Conservation (phyloP, 495 filamentous ascomycete species). For the Hypoxylon crocopeplum region DNA sequence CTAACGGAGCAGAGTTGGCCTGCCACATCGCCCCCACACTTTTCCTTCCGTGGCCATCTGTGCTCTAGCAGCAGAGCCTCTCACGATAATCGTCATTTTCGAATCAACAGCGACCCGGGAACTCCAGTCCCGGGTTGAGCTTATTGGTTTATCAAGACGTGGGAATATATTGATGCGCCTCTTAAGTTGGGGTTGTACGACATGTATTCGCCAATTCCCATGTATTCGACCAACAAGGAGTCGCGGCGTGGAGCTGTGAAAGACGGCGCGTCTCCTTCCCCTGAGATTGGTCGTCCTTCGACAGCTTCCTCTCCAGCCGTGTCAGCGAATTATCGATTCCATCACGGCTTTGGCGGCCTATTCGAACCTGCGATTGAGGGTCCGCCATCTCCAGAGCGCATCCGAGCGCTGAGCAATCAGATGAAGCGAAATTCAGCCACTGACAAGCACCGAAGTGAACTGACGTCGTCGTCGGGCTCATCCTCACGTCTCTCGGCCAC, state of each 20-base stretch:
- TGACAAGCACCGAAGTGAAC: conserved; percentile 53
- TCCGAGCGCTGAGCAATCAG: conserved; percentile 58
- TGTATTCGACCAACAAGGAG: conserved; percentile 31
- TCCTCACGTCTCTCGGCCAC: conserved; percentile 52
- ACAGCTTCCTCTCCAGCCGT: conserved; percentile 13
- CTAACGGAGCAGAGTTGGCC: conserved; percentile 29
- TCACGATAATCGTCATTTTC: conserved; percentile 25
- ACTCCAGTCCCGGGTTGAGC: conserved; percentile 20
- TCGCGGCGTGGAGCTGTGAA: conserved; percentile 13
- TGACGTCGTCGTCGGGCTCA: conserved; percentile 56
- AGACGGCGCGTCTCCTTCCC: conserved; percentile 10
- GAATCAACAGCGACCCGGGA: conserved; percentile 25
- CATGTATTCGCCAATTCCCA: conserved; percentile 38
- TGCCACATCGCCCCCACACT: conserved; percentile 37
- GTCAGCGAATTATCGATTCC: conserved; percentile 27
- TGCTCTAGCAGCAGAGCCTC: conserved; percentile 27
- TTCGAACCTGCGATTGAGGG: conserved; percentile 59
- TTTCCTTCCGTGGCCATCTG: conserved; percentile 28
- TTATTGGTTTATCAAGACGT: conserved; percentile 20
- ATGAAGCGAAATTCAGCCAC: conserved; percentile 54
- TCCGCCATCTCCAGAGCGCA: conserved; percentile 60
- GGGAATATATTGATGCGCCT: conserved; percentile 12
- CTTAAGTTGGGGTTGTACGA: conserved; percentile 4
- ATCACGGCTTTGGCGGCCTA: conserved; percentile 41
- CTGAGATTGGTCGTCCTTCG: conserved; percentile 23